Percentiles rank a stretch among this genome's conserved stretches.
Conservation (phyloP, 2,329 filamentous ascomycete genomes). For the Calycina herbarum region DNA sequence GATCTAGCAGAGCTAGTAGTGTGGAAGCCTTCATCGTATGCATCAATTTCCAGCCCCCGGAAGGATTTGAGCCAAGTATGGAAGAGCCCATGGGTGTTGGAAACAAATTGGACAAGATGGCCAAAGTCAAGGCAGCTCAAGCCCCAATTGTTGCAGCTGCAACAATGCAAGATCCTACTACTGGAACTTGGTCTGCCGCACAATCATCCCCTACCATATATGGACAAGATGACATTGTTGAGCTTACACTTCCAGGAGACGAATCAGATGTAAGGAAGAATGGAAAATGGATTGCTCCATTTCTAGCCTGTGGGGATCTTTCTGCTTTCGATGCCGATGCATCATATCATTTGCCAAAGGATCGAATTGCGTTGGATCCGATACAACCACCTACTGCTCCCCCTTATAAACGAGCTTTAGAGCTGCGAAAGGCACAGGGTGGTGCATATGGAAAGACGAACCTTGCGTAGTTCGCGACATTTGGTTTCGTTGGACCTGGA, state of each 20-base stretch:
- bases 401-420: conserved; percentile 88
- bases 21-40: conserved; percentile 97
- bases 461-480: conserved; percentile 13
- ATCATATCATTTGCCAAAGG: conserved; percentile 84
- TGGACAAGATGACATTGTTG: conserved; percentile 29
- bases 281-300: conserved; percentile 83
- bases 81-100: conserved; percentile 73
- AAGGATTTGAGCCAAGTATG: conserved; percentile 72
- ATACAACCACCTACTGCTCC: conserved; percentile 95
- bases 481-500: too few species aligned
- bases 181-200: conserved; percentile 45
- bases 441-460: conserved; percentile 53
- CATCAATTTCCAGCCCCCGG: conserved; percentile 79
- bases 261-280: conserved; percentile 44
- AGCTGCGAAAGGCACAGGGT: conserved; percentile 74
- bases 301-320: conserved; percentile 95
- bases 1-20: conserved; percentile 92
- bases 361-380: conserved; percentile 83
- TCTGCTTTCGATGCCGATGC: conserved; percentile 95
- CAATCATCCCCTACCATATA: conserved; percentile 9
- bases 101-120: conserved; percentile 52
- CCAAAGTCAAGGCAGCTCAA: conserved; percentile 43
- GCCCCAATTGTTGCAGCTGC: conserved; percentile 45
- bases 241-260: conserved; percentile 33
- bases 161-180: conserved; percentile 47